A percentile compares a stretch with the other conserved stretches of the same genome.
phyloP scores from a whole-genome alignment of 177 flowering plant species.

The Vitis hybrid region DNA sequence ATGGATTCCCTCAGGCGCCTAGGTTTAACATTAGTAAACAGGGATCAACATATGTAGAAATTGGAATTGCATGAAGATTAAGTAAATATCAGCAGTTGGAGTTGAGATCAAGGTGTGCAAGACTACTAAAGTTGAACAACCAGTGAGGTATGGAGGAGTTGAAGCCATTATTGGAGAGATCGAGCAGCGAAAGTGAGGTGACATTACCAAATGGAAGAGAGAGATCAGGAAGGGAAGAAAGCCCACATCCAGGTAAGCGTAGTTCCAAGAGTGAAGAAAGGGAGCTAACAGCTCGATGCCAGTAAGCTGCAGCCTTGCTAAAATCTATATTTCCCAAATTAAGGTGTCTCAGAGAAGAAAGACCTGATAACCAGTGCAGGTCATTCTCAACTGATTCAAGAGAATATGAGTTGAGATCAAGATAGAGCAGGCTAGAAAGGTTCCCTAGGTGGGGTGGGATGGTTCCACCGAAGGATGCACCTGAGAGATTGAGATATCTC shows the following conservation, averaged over 20 bases:
- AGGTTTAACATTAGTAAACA: constrained; percentile 1
- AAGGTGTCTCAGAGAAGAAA: constrained; percentile 15
- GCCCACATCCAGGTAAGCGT: constrained; percentile 17
- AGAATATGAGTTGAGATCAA: constrained; percentile 12
- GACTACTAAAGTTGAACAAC: too few relatives aligned
- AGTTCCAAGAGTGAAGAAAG: constrained; percentile 20
- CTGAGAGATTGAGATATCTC: too few relatives aligned
- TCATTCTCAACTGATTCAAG: not conserved
- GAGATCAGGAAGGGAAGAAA: not conserved
- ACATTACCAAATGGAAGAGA: too few relatives aligned
- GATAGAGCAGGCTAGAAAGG: constrained; percentile 9
- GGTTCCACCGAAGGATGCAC: constrained; percentile 1
- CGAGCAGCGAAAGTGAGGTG: too few relatives aligned
- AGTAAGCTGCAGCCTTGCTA: not conserved
- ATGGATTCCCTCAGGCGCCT: constrained; percentile 98
- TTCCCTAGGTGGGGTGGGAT: constrained; percentile 16
- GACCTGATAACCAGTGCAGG: constrained; percentile 13
- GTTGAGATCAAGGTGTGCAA: too few relatives aligned
- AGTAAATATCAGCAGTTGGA: not conserved
- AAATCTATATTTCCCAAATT: constrained; percentile 17
- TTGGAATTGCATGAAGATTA: not conserved
- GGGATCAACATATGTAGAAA: not conserved
- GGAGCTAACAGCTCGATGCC: constrained; percentile 16
- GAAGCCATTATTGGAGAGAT: too few relatives aligned
- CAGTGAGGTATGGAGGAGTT: too few relatives aligned